phyloP scores from a whole-genome alignment of 139 green algal species.

The Micractinium sp. region DNA sequence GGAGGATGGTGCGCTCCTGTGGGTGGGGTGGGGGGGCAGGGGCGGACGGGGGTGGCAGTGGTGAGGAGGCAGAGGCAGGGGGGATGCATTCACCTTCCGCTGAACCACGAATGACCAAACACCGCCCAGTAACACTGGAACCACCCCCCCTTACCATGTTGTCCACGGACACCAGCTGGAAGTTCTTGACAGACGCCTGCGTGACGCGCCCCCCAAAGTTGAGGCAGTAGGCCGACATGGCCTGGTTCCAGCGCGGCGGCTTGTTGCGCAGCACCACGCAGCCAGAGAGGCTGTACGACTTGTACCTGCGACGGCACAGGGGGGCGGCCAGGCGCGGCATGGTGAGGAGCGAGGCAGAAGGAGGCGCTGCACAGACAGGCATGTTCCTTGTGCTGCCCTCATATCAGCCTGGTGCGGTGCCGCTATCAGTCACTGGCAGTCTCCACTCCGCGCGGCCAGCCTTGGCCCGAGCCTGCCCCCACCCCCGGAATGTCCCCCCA shows the following conservation, averaged over 20 bases:
- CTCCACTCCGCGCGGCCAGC: not conserved
- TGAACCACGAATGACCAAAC: no score
- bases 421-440: no score
- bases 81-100: no score
- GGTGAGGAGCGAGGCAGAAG: not conserved
- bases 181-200: conserved; percentile 98
- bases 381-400: no score
- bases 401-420: no score
- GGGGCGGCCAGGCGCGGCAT: not conserved
- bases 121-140: not conserved
- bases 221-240: conserved; percentile 93
- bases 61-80: not conserved
- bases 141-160: conserved; percentile 30
- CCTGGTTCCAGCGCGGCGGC: conserved; percentile 92
- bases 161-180: conserved; percentile 83
- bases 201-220: conserved; percentile 98
- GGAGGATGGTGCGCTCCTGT: conserved; percentile 80
- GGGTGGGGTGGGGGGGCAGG: not conserved
- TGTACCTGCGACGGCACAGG: conserved; percentile 39
- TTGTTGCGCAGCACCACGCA: conserved; percentile 86
- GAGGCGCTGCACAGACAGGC: not conserved
- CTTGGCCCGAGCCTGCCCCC: not conserved
- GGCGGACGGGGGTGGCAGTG: not conserved
- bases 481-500: not conserved
- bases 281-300: conserved; percentile 17